Base-by-base conservation (phyloP, 257 asterid genomes). In the Gentiana macrophylla region DNA sequence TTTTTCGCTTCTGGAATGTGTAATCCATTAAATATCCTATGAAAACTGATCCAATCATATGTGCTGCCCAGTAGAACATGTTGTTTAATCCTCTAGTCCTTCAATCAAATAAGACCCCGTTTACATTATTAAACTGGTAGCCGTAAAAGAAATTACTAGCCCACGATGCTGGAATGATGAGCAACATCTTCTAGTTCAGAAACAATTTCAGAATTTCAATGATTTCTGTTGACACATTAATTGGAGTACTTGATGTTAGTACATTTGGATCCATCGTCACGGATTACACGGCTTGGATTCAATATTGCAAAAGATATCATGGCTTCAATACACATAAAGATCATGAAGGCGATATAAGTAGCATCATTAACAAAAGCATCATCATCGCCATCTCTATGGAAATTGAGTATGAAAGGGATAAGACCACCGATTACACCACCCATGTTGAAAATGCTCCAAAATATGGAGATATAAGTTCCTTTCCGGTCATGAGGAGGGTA, bases 381-480 rank as follows among this genome's bases (percentile, higher is more conserved):
- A 0, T 55, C 53, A 6, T 47, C 78, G 0, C 97, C 97, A 0
- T 53, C 51, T 7, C 66, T 5, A n/a, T 77, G 57, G 58, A 46
- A 92, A 67, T 92, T 92, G 52, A 77, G 52, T 0, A 55, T 33
- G 35, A 92, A 88, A 0, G 99, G 99, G 10, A 92, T 85, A 1
- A 88, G 69, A 1, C 99, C 97, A 0, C 97, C 99, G 35, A 88
- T 75, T 0, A 92, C 97, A 4, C 99, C 99, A 4, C 99, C 99
- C n/a, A n/a, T n/a, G n/a, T n/a, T n/a, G n/a, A n/a, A n/a, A n/a
- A n/a, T n/a, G n/a, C 97, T 81, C 99, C 99, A 92, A 46, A 92
- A 92, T 51, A 88, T 13, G 45, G 97, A 77, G 32, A 92, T 92
- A 68, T 88, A 92, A 6, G 55, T 73, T 34, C 99, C 99, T 59